Conservation (phyloP, 2,329 filamentous ascomycete genomes). For the Penicillium nordicum region DNA sequence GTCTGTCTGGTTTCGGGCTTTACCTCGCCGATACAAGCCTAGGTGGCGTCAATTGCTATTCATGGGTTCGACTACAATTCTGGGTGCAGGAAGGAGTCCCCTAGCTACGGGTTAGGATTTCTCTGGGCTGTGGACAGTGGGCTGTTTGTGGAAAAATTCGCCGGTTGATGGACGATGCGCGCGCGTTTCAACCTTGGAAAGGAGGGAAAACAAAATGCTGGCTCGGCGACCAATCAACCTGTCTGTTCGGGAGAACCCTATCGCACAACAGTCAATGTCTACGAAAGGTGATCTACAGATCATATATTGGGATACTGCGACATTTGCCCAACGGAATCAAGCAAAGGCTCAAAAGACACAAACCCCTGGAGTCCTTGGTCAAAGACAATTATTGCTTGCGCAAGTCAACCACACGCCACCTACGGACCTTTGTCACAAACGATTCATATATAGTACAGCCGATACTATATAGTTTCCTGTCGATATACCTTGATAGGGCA, state of each 20-base stretch:
- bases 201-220: background rate
- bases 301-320: background rate
- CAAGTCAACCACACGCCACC: conserved; percentile 21
- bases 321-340: background rate
- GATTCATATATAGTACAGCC: conserved; percentile 45
- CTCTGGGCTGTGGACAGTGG: background rate
- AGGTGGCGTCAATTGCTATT: conserved; percentile 20
- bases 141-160: background rate
- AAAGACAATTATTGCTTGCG: conserved; percentile 11
- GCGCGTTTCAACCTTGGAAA: background rate
- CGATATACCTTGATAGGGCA: conserved; percentile 68
- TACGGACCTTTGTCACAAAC: conserved; percentile 36
- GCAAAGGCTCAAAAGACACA: background rate
- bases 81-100: conserved; percentile 7
- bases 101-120: background rate
- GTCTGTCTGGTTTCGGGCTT: conserved; percentile 8
- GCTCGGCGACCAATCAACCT: background rate
- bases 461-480: conserved; percentile 63
- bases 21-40: conserved; percentile 5
- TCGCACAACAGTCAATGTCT: background rate
- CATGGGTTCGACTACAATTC: conserved; percentile 8
- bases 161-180: background rate
- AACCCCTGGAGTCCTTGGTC: background rate
- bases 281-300: background rate
- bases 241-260: background rate